Percentiles rank a stretch among this genome's conserved stretches.
Evolutionary conservation across 768 basidiomycete species (phyloP).

Genomic region (Boletellus ananas): DNA sequence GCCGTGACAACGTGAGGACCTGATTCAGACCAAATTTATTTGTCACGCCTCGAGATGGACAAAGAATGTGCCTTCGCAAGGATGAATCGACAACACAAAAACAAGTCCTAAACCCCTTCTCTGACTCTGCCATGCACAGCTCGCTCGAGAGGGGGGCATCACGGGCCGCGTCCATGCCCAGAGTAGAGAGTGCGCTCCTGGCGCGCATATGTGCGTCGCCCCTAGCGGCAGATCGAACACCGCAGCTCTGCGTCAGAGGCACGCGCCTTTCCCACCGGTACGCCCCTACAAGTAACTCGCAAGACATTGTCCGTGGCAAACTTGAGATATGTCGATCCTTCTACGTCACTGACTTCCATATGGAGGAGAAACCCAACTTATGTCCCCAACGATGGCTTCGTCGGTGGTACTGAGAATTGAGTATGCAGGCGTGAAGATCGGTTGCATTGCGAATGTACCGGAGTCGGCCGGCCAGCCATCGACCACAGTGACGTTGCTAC

Average conservation of each 20-base stretch:
- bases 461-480: constrained; percentile 18
- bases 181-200: constrained; percentile 6
- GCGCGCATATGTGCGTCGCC: constrained; percentile 12
- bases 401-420: constrained; percentile 15
- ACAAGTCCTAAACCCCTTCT: too few species aligned
- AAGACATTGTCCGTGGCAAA: constrained; percentile 24
- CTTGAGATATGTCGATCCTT: constrained; percentile 21
- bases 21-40: too few species aligned
- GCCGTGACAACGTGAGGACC: too few species aligned
- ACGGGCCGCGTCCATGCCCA: too few species aligned
- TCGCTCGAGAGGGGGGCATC: too few species aligned
- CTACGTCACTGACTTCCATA: not conserved
- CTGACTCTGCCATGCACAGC: too few species aligned
- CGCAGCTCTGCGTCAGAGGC: not conserved
- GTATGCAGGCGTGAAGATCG: constrained; percentile 21
- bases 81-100: too few species aligned
- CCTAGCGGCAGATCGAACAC: constrained; percentile 10
- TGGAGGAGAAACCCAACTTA: constrained; percentile 25
- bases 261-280: not conserved
- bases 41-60: too few species aligned
- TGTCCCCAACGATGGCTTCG: constrained; percentile 3
- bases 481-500: constrained; percentile 9
- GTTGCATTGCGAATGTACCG: constrained; percentile 5
- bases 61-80: too few species aligned
- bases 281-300: constrained; percentile 8